A percentile compares a stretch with the other conserved stretches of the same genome.
These are phyloP conservation scores for Vickermania ingenoplastis DNA, from an alignment of 208 protist species.

Conservation along the genomic window DNA sequence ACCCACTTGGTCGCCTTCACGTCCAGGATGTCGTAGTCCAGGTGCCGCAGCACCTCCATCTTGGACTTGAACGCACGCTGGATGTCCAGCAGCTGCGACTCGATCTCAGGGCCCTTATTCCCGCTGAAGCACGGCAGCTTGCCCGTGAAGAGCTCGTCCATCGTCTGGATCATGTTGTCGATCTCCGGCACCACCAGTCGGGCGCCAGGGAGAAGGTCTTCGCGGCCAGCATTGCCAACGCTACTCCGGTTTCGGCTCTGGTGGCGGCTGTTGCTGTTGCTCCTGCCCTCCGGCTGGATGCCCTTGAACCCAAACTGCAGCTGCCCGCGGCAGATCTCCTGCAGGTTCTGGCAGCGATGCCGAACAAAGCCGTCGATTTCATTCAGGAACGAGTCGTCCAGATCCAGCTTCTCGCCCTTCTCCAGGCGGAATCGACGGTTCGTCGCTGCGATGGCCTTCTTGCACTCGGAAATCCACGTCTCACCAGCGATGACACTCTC, in stretches of 20 bases:
- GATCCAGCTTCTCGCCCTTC: slow-evolving; percentile 85
- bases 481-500: slow-evolving; percentile 87
- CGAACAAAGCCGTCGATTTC: slow-evolving; percentile 97
- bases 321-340: slow-evolving; percentile 95
- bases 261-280: slow-evolving; percentile 6
- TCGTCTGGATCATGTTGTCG: slow-evolving; percentile 22
- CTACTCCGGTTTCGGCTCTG: slow-evolving; percentile 15
- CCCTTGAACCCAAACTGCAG: slow-evolving; percentile 93
- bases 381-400: slow-evolving; percentile 92
- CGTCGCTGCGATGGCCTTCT: slow-evolving; percentile 80
- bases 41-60: slow-evolving; percentile 82
- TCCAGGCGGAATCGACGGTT: slow-evolving; percentile 65
- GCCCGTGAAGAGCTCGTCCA: slow-evolving; percentile 44
- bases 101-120: slow-evolving; percentile 91
- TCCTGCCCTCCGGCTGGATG: slow-evolving; percentile 7
- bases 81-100: slow-evolving; percentile 92
- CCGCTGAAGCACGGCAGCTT: slow-evolving; percentile 91
- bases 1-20: slow-evolving; percentile 96
- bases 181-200: slow-evolving; percentile 61
- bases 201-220: slow-evolving; percentile 16
- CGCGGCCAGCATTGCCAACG: slow-evolving; percentile 8
- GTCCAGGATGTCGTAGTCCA: slow-evolving; percentile 95
- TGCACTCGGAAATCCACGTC: slow-evolving; percentile 89
- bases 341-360: slow-evolving; percentile 94
- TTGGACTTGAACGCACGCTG: slow-evolving; percentile 90